These are phyloP conservation scores for Euphorbia corollata DNA, from an alignment of 441 rosid genomes.

Conservation along the genomic window DNA sequence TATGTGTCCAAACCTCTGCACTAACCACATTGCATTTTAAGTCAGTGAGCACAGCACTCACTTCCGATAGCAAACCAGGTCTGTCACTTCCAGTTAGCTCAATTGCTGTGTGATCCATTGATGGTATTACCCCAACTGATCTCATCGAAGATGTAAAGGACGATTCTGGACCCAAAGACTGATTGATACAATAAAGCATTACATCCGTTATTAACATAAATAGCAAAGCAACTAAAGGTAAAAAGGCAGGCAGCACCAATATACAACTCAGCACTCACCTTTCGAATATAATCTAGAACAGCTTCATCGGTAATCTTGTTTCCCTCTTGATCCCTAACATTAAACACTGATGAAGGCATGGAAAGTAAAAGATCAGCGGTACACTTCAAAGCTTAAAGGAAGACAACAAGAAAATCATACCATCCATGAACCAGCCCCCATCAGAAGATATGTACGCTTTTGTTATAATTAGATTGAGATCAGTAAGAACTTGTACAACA, in stretches of 20 bases:
- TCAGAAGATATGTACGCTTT: slow-evolving; percentile 93
- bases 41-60: slow-evolving; percentile 71
- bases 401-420: slow-evolving; percentile 27
- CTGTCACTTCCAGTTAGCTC: slow-evolving; percentile 87
- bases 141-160: slow-evolving; percentile 58
- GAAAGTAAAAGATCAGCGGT: slow-evolving; percentile 20
- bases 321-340: slow-evolving; percentile 74
- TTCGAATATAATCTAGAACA: slow-evolving; percentile 63
- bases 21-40: slow-evolving; percentile 73
- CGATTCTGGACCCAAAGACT: slow-evolving; percentile 78
- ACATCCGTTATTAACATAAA: slow-evolving; percentile 8
- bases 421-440: slow-evolving; percentile 98
- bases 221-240: slow-evolving; percentile 3
- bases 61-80: slow-evolving; percentile 82
- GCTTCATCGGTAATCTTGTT: slow-evolving; percentile 66
- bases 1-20: slow-evolving; percentile 95
- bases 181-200: slow-evolving; percentile 26
- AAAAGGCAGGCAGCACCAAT: background rate
- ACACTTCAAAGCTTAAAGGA: background rate
- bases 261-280: slow-evolving; percentile 36
- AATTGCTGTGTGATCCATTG: slow-evolving; percentile 58
- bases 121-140: slow-evolving; percentile 57
- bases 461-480: slow-evolving; percentile 66
- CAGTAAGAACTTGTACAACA: slow-evolving; percentile 88
- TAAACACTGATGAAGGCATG: slow-evolving; percentile 44